Evolutionary conservation across 139 green algal species (phyloP).

Genomic region (Marvania coccoides): DNA sequence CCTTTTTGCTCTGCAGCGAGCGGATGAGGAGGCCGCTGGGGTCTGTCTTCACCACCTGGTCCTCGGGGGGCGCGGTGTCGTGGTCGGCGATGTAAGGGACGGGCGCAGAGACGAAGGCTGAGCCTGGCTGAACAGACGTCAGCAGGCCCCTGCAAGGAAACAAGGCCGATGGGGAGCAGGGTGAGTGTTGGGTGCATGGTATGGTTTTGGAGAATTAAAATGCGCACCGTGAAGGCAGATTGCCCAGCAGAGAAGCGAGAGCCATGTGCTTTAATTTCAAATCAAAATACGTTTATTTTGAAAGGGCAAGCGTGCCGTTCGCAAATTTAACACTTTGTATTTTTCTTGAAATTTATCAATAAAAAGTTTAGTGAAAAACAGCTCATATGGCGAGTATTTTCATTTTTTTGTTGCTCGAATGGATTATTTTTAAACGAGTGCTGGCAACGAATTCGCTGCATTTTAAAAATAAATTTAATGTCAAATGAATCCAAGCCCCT

Average conservation of each 20-base stretch:
- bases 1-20: constrained; percentile 22
- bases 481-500: constrained; percentile 20
- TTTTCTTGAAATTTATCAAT: too few relatives aligned
- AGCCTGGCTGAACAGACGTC: constrained; percentile 1
- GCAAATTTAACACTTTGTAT: too few relatives aligned
- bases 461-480: too few relatives aligned
- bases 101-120: constrained; percentile 18
- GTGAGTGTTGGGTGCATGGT: too few relatives aligned
- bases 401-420: neutral
- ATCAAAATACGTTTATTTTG: too few relatives aligned
- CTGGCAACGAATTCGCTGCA: too few relatives aligned
- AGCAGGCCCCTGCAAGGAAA: constrained; percentile 13
- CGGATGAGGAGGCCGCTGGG: constrained; percentile 28
- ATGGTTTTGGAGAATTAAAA: too few relatives aligned
- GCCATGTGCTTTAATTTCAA: neutral
- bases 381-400: too few relatives aligned
- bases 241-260: constrained; percentile 8
- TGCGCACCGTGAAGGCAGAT: constrained; percentile 20
- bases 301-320: too few relatives aligned
- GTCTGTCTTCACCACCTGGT: constrained; percentile 31
- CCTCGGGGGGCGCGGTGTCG: constrained; percentile 25
- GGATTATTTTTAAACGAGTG: neutral
- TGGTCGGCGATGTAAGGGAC: constrained; percentile 32
- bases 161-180: neutral
- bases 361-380: too few relatives aligned